A percentile compares a stretch with the other conserved stretches of the same genome.
Evolutionary conservation across 1,139 yeast genomes (phyloP).

Genomic region (Petasospora fabianii): DNA sequence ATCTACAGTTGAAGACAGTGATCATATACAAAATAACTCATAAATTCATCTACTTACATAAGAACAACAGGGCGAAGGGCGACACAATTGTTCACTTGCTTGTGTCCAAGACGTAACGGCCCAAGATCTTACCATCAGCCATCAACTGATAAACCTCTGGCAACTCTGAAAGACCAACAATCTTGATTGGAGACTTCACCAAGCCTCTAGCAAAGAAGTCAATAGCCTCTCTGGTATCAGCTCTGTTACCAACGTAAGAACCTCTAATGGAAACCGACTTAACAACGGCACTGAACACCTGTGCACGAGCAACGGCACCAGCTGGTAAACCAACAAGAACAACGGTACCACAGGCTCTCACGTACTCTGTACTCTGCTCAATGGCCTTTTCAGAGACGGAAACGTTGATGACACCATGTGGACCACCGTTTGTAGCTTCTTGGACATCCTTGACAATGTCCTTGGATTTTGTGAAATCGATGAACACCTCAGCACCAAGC

Average conservation of each 20-base stretch:
- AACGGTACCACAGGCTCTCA: slow-evolving; percentile 55
- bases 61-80: not conserved
- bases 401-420: slow-evolving; percentile 60
- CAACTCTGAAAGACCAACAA: slow-evolving; percentile 54
- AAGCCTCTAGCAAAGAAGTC: slow-evolving; percentile 63
- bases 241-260: slow-evolving; percentile 70
- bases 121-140: slow-evolving; percentile 56
- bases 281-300: slow-evolving; percentile 54
- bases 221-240: slow-evolving; percentile 63
- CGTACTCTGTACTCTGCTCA: slow-evolving; percentile 50
- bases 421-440: slow-evolving; percentile 53
- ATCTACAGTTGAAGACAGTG: too few species aligned
- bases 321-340: slow-evolving; percentile 65
- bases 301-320: slow-evolving; percentile 49
- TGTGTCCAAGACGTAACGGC: slow-evolving; percentile 62
- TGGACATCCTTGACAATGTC: slow-evolving; percentile 47
- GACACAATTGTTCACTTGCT: slow-evolving; percentile 34
- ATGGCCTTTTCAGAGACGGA: slow-evolving; percentile 58
- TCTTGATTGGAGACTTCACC: slow-evolving; percentile 56
- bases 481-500: slow-evolving; percentile 53
- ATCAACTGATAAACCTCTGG: slow-evolving; percentile 51
- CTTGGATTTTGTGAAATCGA: slow-evolving; percentile 49
- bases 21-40: too few species aligned
- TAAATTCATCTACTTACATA: not conserved
- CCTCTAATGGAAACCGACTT: slow-evolving; percentile 54